Percentiles rank a stretch among this genome's conserved stretches.
phyloP scores from a whole-genome alignment of 2,329 filamentous ascomycete genomes.

The Aspergillus niger region DNA sequence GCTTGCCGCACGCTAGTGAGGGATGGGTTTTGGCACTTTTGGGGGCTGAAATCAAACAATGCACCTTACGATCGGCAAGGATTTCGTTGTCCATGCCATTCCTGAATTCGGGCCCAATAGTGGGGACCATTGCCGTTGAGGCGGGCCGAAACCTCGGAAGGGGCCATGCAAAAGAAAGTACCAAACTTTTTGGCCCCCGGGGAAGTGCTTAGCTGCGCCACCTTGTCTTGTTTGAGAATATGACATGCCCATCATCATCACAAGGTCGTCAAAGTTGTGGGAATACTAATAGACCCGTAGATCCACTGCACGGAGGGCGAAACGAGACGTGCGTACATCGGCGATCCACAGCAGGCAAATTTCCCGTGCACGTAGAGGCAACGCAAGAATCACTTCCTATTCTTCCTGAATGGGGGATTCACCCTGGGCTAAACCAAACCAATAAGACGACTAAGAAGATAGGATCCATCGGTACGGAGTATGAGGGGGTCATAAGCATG shows the following conservation, averaged over 20 bases:
- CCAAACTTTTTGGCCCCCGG: conserved; percentile 2
- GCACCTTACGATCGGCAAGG: no score
- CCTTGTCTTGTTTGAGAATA: neutral
- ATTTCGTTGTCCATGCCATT: no score
- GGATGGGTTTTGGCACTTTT: neutral
- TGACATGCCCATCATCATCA: neutral
- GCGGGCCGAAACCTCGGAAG: conserved; percentile 6
- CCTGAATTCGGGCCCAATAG: neutral
- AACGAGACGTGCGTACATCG: neutral
- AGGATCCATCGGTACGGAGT: neutral
- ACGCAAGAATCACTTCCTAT: neutral
- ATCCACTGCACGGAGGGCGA: neutral
- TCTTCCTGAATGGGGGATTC: neutral
- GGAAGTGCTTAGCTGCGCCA: neutral
- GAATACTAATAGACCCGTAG: neutral
- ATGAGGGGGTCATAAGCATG: neutral
- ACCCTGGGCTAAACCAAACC: neutral
- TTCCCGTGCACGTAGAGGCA: neutral
- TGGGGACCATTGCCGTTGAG: conserved; percentile 7
- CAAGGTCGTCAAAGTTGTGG: conserved; percentile 1
- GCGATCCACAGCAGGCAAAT: neutral
- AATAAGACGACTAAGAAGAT: neutral
- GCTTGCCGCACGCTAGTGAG: neutral
- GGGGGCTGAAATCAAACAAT: neutral
- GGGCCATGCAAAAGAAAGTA: neutral